phyloP scores from a whole-genome alignment of 1,284 basidiomycete genomes.

The Coniferiporia sulphurascens region DNA sequence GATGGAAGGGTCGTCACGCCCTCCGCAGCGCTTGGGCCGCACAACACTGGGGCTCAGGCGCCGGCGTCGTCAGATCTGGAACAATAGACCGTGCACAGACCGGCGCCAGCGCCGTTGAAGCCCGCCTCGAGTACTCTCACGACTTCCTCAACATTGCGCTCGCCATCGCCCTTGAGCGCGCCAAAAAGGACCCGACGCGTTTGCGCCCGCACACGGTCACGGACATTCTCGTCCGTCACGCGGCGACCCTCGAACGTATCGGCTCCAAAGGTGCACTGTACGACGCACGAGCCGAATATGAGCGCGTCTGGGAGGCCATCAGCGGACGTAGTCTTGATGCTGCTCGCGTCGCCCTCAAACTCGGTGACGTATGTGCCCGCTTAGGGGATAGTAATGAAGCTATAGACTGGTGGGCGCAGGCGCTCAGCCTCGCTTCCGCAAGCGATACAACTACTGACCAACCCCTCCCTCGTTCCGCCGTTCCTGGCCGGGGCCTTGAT shows the following conservation, averaged over 20 bases:
- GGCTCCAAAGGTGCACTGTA: slow-evolving; percentile 50
- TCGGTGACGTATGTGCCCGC: slow-evolving; percentile 58
- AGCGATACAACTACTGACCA: not conserved
- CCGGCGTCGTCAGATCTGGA: slow-evolving; percentile 28
- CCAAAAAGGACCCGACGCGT: slow-evolving; percentile 28
- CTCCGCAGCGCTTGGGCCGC: slow-evolving; percentile 76
- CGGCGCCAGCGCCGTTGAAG: slow-evolving; percentile 41
- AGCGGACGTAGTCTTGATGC: slow-evolving; percentile 28
- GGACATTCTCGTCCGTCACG: slow-evolving; percentile 60
- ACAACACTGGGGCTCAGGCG: slow-evolving; percentile 64
- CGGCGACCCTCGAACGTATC: slow-evolving; percentile 63
- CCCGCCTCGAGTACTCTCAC: slow-evolving; percentile 48
- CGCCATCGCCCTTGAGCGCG: slow-evolving; percentile 8
- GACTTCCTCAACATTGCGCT: slow-evolving; percentile 46
- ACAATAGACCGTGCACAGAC: slow-evolving; percentile 35
- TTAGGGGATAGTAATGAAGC: slow-evolving; percentile 51
- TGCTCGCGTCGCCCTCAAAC: slow-evolving; percentile 50
- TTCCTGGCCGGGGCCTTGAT: not conserved
- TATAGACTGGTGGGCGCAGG: slow-evolving; percentile 59
- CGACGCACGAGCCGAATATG: slow-evolving; percentile 58
- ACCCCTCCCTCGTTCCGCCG: slow-evolving; percentile 4
- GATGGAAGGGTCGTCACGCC: slow-evolving; percentile 59
- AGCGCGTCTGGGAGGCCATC: slow-evolving; percentile 49
- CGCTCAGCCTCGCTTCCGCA: slow-evolving; percentile 42
- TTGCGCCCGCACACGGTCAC: slow-evolving; percentile 49